Percentiles rank a stretch among this genome's conserved stretches.
Conservation (phyloP, 192 early-diverging fungal species). For the Backusella tuberculispora region DNA sequence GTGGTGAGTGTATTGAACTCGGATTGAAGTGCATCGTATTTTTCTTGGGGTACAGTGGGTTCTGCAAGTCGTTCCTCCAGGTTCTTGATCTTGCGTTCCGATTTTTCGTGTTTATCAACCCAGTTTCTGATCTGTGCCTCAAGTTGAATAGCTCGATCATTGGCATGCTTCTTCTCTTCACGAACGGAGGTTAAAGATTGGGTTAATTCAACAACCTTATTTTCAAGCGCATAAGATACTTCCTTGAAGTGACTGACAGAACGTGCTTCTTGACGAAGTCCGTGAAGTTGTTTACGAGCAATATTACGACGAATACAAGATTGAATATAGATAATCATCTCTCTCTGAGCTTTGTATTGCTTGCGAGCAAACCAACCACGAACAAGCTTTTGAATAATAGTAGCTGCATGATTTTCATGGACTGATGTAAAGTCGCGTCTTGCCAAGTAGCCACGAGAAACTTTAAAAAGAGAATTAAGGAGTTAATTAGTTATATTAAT, state of each 20-base stretch:
- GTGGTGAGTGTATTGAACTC: conserved; percentile 54
- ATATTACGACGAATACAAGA: conserved; percentile 73
- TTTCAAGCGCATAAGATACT: conserved; percentile 91
- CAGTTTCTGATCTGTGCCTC: conserved; percentile 67
- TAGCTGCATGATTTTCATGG: conserved; percentile 71
- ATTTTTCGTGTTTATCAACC: conserved; percentile 75
- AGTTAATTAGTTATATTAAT: background rate
- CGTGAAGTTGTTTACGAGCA: conserved; percentile 71
- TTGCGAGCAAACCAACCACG: conserved; percentile 71
- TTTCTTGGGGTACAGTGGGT: conserved; percentile 62
- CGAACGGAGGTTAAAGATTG: conserved; percentile 68
- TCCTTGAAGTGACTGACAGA: conserved; percentile 95
- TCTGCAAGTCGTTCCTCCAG: conserved; percentile 51
- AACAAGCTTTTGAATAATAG: conserved; percentile 74
- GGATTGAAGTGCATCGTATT: conserved; percentile 59
- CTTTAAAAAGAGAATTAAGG: conserved; percentile 1
- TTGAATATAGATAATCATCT: conserved; percentile 79
- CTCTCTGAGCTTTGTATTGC: conserved; percentile 54
- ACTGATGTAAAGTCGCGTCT: conserved; percentile 59
- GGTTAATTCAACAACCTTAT: conserved; percentile 95
- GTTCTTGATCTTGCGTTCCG: conserved; percentile 60
- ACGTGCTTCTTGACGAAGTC: conserved; percentile 81
- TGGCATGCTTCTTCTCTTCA: conserved; percentile 68
- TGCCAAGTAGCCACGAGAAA: conserved; percentile 66
- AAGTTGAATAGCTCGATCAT: conserved; percentile 59